These are phyloP conservation scores for Sideroxylon spinosum DNA, from an alignment of 179 eudicot genomes.

Conservation along the genomic window DNA sequence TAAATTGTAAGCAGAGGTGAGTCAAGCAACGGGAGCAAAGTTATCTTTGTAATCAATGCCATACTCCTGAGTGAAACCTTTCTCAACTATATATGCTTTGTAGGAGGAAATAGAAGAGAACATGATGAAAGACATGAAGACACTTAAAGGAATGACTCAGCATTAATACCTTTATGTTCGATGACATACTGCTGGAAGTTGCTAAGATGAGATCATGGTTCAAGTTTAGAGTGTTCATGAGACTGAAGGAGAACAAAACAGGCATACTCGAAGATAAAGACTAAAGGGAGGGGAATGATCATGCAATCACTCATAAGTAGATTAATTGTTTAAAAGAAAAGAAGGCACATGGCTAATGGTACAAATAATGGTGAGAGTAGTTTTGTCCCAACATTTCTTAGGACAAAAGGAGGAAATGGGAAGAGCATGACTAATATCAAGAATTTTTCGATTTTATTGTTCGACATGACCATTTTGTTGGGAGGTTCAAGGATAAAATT, in stretches of 20 bases:
- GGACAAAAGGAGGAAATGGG: background rate
- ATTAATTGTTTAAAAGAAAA: background rate
- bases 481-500: background rate
- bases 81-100: no score
- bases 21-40: no score
- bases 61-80: no score
- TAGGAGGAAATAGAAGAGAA: background rate
- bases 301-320: constrained; percentile 11
- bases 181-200: constrained; percentile 15
- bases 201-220: constrained; percentile 6
- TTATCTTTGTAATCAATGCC: no score
- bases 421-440: background rate
- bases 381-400: constrained; percentile 17
- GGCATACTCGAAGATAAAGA: constrained; percentile 2
- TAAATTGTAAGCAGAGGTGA: no score
- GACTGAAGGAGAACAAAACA: constrained; percentile 15
- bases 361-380: background rate
- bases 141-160: background rate
- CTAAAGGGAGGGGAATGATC: background rate
- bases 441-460: background rate
- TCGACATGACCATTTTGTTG: background rate
- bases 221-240: constrained; percentile 10
- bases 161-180: constrained; percentile 4
- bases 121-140: background rate
- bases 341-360: constrained; percentile 11